A percentile compares a stretch with the other conserved stretches of the same genome.
Evolutionary conservation across 257 asterid genomes (phyloP).

Genomic region (Fraxinus quadrangulata): DNA sequence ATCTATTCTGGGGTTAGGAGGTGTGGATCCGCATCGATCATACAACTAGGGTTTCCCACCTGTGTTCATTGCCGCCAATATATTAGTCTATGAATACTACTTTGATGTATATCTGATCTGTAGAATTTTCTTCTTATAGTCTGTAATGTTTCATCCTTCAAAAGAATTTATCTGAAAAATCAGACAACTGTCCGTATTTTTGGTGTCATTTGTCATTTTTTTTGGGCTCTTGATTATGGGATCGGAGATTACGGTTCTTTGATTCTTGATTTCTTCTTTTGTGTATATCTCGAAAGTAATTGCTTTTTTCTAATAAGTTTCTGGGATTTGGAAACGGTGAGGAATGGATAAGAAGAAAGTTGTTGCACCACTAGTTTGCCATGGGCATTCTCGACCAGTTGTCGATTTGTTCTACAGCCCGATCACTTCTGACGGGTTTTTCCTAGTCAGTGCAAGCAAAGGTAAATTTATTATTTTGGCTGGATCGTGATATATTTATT

Average conservation of each 20-base stretch:
- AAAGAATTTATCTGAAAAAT: slow-evolving; percentile 20
- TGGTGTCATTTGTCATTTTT: slow-evolving; percentile 45
- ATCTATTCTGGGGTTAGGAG: slow-evolving; percentile 66
- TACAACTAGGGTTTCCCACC: slow-evolving; percentile 68
- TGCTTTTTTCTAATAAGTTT: slow-evolving; percentile 4
- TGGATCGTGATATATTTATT: neutral
- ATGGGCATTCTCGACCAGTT: slow-evolving; percentile 98
- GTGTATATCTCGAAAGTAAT: slow-evolving; percentile 25
- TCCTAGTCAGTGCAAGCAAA: slow-evolving; percentile 98
- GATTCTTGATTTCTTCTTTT: slow-evolving; percentile 1
- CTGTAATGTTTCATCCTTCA: slow-evolving; percentile 6
- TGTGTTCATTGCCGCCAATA: slow-evolving; percentile 58
- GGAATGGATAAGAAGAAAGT: slow-evolving; percentile 92
- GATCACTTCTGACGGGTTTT: slow-evolving; percentile 88
- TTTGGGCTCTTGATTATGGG: slow-evolving; percentile 31
- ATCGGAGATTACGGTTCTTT: slow-evolving; percentile 32
- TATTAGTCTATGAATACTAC: neutral
- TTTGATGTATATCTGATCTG: slow-evolving; percentile 30
- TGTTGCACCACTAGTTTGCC: slow-evolving; percentile 91
- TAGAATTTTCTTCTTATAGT: slow-evolving; percentile 20
- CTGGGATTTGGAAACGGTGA: slow-evolving; percentile 9
- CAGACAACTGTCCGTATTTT: slow-evolving; percentile 38
- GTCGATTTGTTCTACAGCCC: slow-evolving; percentile 97
- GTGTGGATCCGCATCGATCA: slow-evolving; percentile 59
- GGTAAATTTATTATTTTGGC: slow-evolving; percentile 47